Conservation (phyloP, 345 rosid genomes). For the Eutrema yunnanense region DNA sequence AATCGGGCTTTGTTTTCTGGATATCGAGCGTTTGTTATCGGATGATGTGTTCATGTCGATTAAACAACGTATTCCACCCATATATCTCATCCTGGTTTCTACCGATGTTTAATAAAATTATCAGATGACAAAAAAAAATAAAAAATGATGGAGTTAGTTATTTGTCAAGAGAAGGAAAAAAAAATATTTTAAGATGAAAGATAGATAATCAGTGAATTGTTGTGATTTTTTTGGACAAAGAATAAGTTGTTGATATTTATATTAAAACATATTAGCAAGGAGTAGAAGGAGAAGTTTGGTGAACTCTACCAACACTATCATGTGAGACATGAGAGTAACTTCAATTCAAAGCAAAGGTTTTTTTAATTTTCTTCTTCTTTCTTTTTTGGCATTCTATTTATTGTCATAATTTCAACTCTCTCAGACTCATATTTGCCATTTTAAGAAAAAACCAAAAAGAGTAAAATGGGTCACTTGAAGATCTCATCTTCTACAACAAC, state of each 20-base stretch:
- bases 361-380: slow-evolving; percentile 5
- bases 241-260: slow-evolving; percentile 11
- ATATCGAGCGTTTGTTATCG: no score
- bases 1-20: no score
- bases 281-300: slow-evolving; percentile 14
- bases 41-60: no score
- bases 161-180: slow-evolving; percentile 1
- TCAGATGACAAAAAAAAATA: no score
- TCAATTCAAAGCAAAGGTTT: slow-evolving; percentile 28
- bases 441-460: neutral
- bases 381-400: slow-evolving; percentile 12
- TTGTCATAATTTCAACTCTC: slow-evolving; percentile 25
- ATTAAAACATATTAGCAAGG: neutral
- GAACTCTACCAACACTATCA: slow-evolving; percentile 21
- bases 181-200: neutral
- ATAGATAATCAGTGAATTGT: slow-evolving; percentile 10
- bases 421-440: neutral
- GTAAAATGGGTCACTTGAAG: slow-evolving; percentile 20
- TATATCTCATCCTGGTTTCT: no score
- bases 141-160: neutral
- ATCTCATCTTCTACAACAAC: slow-evolving; percentile 10
- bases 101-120: no score
- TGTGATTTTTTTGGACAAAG: slow-evolving; percentile 26
- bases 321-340: slow-evolving; percentile 31
- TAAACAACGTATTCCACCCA: no score